Evolutionary conservation across 2,329 filamentous ascomycete genomes (phyloP), one percentile per base, ranked within the genome.

Genomic region (Fusarium floridanum): DNA sequence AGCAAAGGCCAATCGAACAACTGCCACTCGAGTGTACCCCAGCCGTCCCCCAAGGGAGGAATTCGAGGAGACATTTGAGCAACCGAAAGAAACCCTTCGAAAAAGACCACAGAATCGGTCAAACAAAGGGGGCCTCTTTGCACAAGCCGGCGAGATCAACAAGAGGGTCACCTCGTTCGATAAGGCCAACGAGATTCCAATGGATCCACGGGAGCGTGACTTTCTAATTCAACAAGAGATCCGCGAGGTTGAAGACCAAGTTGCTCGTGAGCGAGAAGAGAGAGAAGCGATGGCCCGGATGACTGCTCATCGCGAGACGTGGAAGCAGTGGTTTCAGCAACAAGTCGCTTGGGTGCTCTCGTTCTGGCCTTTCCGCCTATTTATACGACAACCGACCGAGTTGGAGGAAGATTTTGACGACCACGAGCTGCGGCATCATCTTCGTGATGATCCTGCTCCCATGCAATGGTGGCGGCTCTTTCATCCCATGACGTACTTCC

Each of bases 401-500:
- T 55, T 72, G 20, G 76, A 53, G n/a, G 76, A 53, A 6, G 17
- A 53, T 10, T n/a, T 50, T 7, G 48, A 76, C 10, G 67, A 77
- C 29, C 68, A 70, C 0, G 69, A 69, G 1, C 29, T 32, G 29
- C 29, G 29, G 29, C 60, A 74, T 4, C 64, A 56, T 10, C 60
- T 73, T 4, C 64, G 56, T 10, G 50, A 70, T 17, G 22, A 70
- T 16, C 72, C 66, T 5, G 69, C 55, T 5, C 69, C 67, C 14
- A 60, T 66, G 22, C 66, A 78, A 37, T 80, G 79, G 74, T 75
- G 76, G 71, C 75, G 75, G 20, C 68, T 83, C 4, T 57, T 82
- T 5, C 77, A 82, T 32, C 82, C 82, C 0, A 72, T 77, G 65
- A 82, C 80, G 6, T 83, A 83, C 34, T 7, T 82, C 2, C 64